A percentile compares a stretch with the other conserved stretches of the same genome.
Evolutionary conservation across 169 alveolate species (phyloP).

Genomic region (Plasmodium fragile): DNA sequence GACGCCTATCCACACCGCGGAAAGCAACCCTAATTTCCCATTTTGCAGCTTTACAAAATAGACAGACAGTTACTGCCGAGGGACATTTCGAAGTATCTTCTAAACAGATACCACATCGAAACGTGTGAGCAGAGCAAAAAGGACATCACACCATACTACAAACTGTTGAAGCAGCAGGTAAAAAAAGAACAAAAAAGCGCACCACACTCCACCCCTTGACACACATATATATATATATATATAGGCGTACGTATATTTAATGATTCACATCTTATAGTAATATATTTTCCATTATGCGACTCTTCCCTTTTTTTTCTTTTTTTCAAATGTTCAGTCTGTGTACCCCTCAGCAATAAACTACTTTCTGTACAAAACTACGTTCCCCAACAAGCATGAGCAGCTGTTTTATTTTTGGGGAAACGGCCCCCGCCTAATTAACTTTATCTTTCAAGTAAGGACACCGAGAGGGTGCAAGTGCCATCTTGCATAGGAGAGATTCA

Average conservation of each 20-base stretch:
- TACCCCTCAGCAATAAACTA: conserved; percentile 65
- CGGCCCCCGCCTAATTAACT: conserved; percentile 83
- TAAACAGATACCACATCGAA: conserved; percentile 77
- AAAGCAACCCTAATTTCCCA: background rate
- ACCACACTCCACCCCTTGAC: background rate
- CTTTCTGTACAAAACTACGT: conserved; percentile 81
- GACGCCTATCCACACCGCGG: background rate
- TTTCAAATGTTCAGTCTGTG: conserved; percentile 46
- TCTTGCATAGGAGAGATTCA: background rate
- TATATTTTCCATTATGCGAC: conserved; percentile 3
- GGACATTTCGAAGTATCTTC: conserved; percentile 76
- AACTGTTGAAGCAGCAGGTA: conserved; percentile 81
- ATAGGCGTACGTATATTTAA: background rate
- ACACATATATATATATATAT: background rate
- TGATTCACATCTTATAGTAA: background rate
- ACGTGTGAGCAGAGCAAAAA: conserved; percentile 50
- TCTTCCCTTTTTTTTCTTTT: background rate
- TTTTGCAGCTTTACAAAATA: conserved; percentile 42
- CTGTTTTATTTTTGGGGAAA: conserved; percentile 87
- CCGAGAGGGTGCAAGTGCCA: background rate
- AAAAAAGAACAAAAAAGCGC: background rate
- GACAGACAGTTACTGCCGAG: conserved; percentile 79
- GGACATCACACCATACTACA: conserved; percentile 80
- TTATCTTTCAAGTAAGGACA: conserved; percentile 75
- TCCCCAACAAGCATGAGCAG: conserved; percentile 88